Evolutionary conservation across 2,329 filamentous ascomycete species (phyloP), one percentile per base, ranked within the genome.

Genomic region (Lasiodiplodia hormozganensis): DNA sequence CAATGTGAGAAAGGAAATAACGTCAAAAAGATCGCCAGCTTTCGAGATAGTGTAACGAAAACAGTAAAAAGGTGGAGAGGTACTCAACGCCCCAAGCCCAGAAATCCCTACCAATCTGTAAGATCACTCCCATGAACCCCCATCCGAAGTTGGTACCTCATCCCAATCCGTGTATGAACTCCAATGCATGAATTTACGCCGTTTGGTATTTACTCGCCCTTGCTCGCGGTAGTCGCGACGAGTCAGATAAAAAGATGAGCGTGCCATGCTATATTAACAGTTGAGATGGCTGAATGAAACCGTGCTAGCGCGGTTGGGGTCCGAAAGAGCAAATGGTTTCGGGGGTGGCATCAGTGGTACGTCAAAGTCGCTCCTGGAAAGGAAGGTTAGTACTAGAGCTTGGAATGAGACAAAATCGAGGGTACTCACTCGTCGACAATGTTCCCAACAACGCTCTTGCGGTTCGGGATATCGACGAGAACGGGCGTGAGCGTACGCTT

Each of bases 351-450:
- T n/a, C 5, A 52, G 31, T 31, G 60, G n/a, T 11, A n/a, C 60
- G 18, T 64, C 60, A 14, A 38, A 52, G 16, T 64, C 60, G 25
- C 60, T 38, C 12, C 58, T 62, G 23, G 6, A 36, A 51, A n/a
- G 25, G 4, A 62, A 14, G n/a, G 11, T 34, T 10, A 62, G 38
- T 47, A 4, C 11, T n/a, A 51, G 18, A 36, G 43, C 28, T 21
- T 38, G 51, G 34, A 49, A 25, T 36, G 2, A 2, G 28, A 23
- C 14, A 40, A 10, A 38, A 43, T 11, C 5, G 34, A 23, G 14
- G 23, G 21, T 14, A 51, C 51, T 66, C 49, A 67, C 40, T 58
- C 65, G 12, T 68, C 65, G 10, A 68, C 65, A 51, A 68, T 58
- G n/a, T 68, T 52, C 31, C 65, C 65, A 16, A 36, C 43, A 5